Evolutionary conservation across 768 basidiomycete genomes (phyloP).

Genomic region (Agaricus bisporus): DNA sequence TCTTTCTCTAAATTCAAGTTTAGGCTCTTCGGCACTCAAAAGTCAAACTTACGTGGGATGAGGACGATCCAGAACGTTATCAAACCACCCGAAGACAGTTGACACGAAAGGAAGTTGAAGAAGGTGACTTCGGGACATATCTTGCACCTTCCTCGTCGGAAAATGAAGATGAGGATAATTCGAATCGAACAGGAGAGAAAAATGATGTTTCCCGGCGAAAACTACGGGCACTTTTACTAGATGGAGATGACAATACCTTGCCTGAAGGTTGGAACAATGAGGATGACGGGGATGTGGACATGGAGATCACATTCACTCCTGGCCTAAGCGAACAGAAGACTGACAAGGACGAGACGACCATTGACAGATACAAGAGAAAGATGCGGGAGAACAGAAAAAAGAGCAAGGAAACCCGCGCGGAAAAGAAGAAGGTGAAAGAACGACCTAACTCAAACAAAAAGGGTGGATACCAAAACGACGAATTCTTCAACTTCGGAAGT

Average conservation of each 20-base stretch:
- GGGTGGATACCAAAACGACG: conserved; percentile 40
- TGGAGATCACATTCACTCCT: conserved; percentile 95
- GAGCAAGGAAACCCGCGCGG: conserved; percentile 63
- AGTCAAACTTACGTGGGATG: conserved; percentile 98
- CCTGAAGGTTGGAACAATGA: conserved; percentile 81
- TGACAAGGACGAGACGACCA: conserved; percentile 72
- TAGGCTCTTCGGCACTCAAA: conserved; percentile 97
- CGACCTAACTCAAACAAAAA: conserved; percentile 12
- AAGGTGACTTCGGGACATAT: conserved; percentile 82
- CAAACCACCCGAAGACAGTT: conserved; percentile 74
- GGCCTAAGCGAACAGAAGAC: conserved; percentile 57
- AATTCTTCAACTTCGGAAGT: conserved; percentile 67
- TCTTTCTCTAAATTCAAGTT: background rate
- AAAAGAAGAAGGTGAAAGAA: conserved; percentile 19
- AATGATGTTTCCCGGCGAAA: conserved; percentile 50
- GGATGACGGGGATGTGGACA: conserved; percentile 55
- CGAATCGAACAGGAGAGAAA: conserved; percentile 23
- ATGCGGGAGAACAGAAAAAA: conserved; percentile 84
- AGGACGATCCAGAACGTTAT: conserved; percentile 86
- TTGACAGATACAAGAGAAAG: conserved; percentile 87
- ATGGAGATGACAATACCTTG: conserved; percentile 55
- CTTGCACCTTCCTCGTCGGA: conserved; percentile 67
- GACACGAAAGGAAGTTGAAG: conserved; percentile 82
- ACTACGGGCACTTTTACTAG: conserved; percentile 72
- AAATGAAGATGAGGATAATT: conserved; percentile 45